Percentiles rank a stretch among this genome's conserved stretches.
These are phyloP conservation scores for Garcia nutans DNA, from an alignment of 345 rosid species.

Conservation along the genomic window DNA sequence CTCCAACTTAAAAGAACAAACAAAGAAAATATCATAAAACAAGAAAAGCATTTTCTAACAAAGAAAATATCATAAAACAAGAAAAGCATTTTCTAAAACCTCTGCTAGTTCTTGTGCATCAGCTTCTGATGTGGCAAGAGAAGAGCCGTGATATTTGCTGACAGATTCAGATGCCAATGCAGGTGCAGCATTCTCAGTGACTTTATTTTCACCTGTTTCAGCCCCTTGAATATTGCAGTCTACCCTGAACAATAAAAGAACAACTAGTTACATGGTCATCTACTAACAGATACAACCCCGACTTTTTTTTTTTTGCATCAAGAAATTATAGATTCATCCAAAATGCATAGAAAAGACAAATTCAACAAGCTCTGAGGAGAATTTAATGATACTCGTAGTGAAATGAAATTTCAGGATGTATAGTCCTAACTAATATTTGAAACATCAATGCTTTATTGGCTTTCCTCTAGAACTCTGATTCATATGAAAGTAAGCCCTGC, in stretches of 20 bases:
- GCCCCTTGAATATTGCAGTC: neutral
- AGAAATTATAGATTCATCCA: neutral
- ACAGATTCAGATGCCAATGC: conserved; percentile 33
- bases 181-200: conserved; percentile 24
- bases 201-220: conserved; percentile 24
- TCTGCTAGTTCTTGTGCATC: conserved; percentile 20
- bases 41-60: neutral
- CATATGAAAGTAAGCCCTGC: neutral
- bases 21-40: neutral
- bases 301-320: neutral
- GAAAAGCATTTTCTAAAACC: conserved; percentile 25
- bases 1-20: conserved; percentile 10
- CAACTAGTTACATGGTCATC: neutral
- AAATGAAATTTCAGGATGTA: neutral
- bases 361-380: neutral
- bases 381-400: neutral
- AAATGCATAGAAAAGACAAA: neutral
- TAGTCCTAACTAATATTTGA: neutral
- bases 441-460: neutral
- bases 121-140: conserved; percentile 20
- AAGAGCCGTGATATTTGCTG: conserved; percentile 12
- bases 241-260: neutral
- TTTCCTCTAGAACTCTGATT: neutral
- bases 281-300: neutral
- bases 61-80: neutral